These are phyloP conservation scores for Batrachochytrium dendrobatidis DNA, from an alignment of 371 early-diverging fungal genomes.

Conservation along the genomic window DNA sequence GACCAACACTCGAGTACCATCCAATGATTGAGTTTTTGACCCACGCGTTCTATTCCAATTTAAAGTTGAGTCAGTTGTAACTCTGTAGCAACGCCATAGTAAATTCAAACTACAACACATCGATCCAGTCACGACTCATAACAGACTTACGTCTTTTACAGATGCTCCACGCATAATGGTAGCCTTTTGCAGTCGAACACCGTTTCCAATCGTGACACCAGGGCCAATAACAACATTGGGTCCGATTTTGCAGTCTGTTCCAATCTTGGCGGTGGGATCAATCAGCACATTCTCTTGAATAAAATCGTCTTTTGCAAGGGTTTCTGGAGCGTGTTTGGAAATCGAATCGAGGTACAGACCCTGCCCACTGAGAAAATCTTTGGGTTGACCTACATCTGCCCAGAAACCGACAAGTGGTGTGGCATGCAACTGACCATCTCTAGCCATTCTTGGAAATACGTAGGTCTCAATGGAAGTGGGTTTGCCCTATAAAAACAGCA, in stretches of 20 bases:
- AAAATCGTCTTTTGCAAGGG: conserved; percentile 4
- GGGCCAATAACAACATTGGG: conserved; percentile 93
- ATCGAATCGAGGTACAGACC: conserved; percentile 80
- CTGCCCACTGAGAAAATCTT: conserved; percentile 95
- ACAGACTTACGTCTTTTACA: conserved; percentile 60
- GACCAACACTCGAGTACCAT: conserved; percentile 90
- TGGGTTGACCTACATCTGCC: conserved; percentile 99
- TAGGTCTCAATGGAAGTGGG: conserved; percentile 98
- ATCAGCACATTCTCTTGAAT: conserved; percentile 75
- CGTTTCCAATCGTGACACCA: conserved; percentile 87
- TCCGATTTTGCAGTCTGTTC: conserved; percentile 89
- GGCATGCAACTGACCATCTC: conserved; percentile 72
- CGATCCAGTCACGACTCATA: too few species aligned
- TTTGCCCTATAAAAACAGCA: conserved; percentile 66
- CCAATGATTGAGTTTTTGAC: conserved; percentile 91
- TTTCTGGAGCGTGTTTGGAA: conserved; percentile 60
- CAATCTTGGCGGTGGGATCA: conserved; percentile 86
- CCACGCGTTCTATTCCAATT: conserved; percentile 63
- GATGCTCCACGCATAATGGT: conserved; percentile 82
- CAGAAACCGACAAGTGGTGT: conserved; percentile 97
- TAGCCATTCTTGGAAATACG: conserved; percentile 92
- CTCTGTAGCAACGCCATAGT: too few species aligned
- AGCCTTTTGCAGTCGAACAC: conserved; percentile 85
- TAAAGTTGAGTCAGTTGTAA: too few species aligned
- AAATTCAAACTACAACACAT: too few species aligned